These are phyloP conservation scores for Quercus lobata DNA, from an alignment of 331 rosid species.

Conservation along the genomic window DNA sequence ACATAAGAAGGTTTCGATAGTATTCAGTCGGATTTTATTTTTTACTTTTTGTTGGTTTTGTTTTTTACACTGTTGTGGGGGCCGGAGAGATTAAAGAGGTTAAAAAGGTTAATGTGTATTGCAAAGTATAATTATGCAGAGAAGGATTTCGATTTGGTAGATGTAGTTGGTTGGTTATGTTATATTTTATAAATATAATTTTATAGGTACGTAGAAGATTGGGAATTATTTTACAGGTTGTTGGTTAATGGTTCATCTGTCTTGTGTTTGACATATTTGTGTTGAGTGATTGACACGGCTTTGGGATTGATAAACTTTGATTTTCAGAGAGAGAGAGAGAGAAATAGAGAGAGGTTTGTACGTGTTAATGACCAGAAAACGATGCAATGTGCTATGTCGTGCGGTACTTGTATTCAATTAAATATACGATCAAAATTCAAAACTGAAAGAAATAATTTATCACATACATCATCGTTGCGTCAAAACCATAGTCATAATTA, in stretches of 20 bases:
- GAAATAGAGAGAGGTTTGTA: constrained; percentile 5
- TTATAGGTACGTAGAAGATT: background rate
- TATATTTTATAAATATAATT: constrained; percentile 13
- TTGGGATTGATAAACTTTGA: constrained; percentile 36
- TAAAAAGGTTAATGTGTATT: background rate
- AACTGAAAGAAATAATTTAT: background rate
- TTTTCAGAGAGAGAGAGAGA: constrained; percentile 1
- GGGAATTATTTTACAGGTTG: constrained; percentile 18
- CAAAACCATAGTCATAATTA: no score
- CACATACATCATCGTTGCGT: no score
- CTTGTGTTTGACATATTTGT: constrained; percentile 34
- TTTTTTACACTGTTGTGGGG: no score
- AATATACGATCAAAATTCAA: background rate
- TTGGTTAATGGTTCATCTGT: constrained; percentile 31
- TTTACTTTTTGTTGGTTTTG: no score
- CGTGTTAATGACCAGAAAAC: constrained; percentile 22
- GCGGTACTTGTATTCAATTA: constrained; percentile 7
- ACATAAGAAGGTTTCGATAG: no score
- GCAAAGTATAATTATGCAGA: background rate
- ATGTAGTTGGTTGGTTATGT: constrained; percentile 34
- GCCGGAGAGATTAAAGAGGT: background rate
- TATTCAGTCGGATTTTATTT: no score
- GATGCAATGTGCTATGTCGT: constrained; percentile 28
- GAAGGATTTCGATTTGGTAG: background rate
- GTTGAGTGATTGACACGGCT: constrained; percentile 51